Conservation (phyloP, 169 alveolate species). For the Eimeria sp. region DNA sequence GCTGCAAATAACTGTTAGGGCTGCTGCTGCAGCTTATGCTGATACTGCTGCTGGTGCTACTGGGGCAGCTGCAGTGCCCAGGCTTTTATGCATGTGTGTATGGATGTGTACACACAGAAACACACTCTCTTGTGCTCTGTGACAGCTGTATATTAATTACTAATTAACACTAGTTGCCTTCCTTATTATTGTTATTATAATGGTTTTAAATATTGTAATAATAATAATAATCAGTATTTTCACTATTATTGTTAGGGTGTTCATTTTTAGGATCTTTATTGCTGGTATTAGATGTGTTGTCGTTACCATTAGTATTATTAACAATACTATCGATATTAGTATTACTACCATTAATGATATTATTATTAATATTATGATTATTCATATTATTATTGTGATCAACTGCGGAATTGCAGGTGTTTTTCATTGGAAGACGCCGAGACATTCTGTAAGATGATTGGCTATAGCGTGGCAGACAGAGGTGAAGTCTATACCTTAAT, state of each 20-base stretch:
- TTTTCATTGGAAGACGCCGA: slow-evolving; percentile 49
- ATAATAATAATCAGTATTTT: no score
- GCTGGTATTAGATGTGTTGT: background rate
- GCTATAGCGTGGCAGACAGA: slow-evolving; percentile 18
- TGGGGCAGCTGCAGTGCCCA: no score
- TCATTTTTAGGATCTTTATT: no score
- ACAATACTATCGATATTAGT: no score
- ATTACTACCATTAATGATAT: background rate
- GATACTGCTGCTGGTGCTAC: no score
- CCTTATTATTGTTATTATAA: no score
- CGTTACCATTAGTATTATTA: background rate
- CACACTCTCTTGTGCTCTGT: background rate
- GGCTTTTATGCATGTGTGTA: background rate
- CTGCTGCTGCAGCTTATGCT: no score
- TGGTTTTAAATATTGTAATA: no score
- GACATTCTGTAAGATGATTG: slow-evolving; percentile 59
- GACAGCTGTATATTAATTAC: no score
- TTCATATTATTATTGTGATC: background rate
- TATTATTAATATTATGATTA: no score
- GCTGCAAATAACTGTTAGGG: background rate
- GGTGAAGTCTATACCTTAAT: background rate
- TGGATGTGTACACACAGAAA: background rate
- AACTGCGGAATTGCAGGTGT: background rate
- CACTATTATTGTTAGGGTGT: no score
- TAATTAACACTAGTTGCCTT: no score